A percentile compares a stretch with the other conserved stretches of the same genome.
Evolutionary conservation across 352 stramenopile genomes (phyloP).

Genomic region (Globisporangium apiculatum): DNA sequence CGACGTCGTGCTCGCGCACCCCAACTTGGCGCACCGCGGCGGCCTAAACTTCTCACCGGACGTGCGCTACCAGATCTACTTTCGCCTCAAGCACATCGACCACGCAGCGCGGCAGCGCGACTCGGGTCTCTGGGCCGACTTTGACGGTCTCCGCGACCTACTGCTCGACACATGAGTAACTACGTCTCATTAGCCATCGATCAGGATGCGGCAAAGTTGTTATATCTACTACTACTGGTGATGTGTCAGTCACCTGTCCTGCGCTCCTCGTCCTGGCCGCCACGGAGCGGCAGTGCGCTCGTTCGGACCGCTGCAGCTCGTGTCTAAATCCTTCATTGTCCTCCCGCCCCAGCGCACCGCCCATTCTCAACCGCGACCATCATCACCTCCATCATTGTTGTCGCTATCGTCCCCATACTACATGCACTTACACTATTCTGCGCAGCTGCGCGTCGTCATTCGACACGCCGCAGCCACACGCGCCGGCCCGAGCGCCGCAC

Average conservation of each 20-base stretch:
- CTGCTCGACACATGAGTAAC: too few species aligned
- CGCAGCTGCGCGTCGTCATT: constrained; percentile 18
- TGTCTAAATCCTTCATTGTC: too few species aligned
- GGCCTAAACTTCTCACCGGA: constrained; percentile 78
- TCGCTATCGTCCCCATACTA: background rate
- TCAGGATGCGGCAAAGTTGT: too few species aligned
- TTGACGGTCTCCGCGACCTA: constrained; percentile 38
- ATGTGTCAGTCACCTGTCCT: too few species aligned
- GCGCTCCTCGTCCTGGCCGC: too few species aligned
- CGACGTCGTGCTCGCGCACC: constrained; percentile 68
- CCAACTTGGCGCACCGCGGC: constrained; percentile 64
- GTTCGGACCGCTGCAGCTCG: too few species aligned
- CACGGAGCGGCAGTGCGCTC: too few species aligned
- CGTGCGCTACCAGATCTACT: constrained; percentile 81
- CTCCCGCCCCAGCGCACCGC: too few species aligned
- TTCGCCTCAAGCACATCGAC: constrained; percentile 69
- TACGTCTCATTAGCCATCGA: too few species aligned
- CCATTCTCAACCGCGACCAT: too few species aligned
- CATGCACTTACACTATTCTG: constrained; percentile 38
- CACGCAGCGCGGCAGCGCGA: constrained; percentile 27
- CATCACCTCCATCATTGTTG: too few species aligned
- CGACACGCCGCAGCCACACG: constrained; percentile 12
- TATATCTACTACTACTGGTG: too few species aligned
- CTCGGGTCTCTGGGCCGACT: constrained; percentile 43
- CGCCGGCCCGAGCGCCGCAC: constrained; percentile 12